These are phyloP conservation scores for Vinca minor DNA, from an alignment of 257 asterid species.

Conservation along the genomic window DNA sequence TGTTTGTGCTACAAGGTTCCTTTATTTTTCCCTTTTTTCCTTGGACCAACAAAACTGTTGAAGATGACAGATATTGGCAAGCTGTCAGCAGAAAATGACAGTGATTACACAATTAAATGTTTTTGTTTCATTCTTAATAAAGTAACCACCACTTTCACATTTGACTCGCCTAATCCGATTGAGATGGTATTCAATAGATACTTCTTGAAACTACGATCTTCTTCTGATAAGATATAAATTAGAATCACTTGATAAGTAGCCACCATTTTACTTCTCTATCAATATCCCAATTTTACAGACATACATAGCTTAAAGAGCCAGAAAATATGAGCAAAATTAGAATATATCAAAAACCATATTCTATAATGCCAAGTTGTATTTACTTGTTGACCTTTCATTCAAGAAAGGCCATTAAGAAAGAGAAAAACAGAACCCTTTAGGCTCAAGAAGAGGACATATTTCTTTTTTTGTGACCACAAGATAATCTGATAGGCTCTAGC, in stretches of 20 bases:
- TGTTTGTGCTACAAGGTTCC: not conserved
- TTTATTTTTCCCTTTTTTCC: too few relatives aligned
- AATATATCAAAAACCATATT: not conserved
- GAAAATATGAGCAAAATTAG: not conserved
- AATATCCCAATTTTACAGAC: not conserved
- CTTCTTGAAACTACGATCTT: too few relatives aligned
- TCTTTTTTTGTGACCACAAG: too few relatives aligned
- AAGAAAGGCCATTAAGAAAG: not conserved
- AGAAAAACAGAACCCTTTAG: not conserved
- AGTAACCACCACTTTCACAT: not conserved
- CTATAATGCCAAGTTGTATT: not conserved
- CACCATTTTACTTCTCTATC: not conserved
- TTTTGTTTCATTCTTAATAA: not conserved
- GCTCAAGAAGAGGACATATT: not conserved
- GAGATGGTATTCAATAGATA: too few relatives aligned
- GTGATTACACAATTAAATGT: not conserved
- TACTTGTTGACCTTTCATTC: constrained; percentile 5
- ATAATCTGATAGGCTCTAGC: too few relatives aligned
- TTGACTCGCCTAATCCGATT: too few relatives aligned
- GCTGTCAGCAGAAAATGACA: not conserved
- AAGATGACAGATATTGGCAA: not conserved
- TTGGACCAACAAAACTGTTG: not conserved
- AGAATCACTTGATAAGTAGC: too few relatives aligned
- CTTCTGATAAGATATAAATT: too few relatives aligned
- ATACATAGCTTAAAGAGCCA: not conserved